Evolutionary conservation across 2,329 filamentous ascomycete genomes (phyloP).

Genomic region (Chalara sp.): DNA sequence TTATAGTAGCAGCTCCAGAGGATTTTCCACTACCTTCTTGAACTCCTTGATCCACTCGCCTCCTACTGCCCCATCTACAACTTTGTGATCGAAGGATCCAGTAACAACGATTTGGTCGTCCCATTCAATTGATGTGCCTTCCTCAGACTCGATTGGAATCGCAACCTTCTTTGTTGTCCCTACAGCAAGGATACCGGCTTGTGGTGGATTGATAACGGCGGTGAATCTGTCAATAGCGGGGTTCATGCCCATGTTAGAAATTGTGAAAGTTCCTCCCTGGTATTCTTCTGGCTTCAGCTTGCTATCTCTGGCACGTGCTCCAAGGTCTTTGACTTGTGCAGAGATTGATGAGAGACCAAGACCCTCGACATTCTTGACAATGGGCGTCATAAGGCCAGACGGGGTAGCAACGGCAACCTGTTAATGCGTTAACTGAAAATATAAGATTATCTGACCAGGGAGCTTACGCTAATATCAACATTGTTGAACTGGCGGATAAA

Average conservation of each 20-base stretch:
- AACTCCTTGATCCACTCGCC: conserved; percentile 95
- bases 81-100: conserved; percentile 97
- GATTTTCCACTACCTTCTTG: conserved; percentile 98
- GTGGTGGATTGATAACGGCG: conserved; percentile 97
- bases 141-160: conserved; percentile 76
- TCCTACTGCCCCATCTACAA: conserved; percentile 92
- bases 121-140: conserved; percentile 74
- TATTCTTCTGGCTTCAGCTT: conserved; percentile 99
- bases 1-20: conserved; percentile 83
- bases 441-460: not conserved
- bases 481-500: conserved; percentile 89
- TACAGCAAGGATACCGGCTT: conserved; percentile 90
- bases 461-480: conserved; percentile 89
- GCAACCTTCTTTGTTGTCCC: conserved; percentile 95
- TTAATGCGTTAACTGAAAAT: not conserved
- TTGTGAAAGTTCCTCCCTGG: conserved; percentile 97
- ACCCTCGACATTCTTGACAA: conserved; percentile 81
- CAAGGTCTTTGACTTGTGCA: conserved; percentile 85
- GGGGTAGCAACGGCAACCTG: conserved; percentile 61
- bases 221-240: conserved; percentile 92
- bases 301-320: conserved; percentile 90
- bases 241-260: conserved; percentile 99
- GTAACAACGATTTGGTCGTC: conserved; percentile 97
- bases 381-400: conserved; percentile 91
- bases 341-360: conserved; percentile 88